Base-by-base conservation (phyloP, 2,329 filamentous ascomycete species). In the Dactylonectria macrodidyma region DNA sequence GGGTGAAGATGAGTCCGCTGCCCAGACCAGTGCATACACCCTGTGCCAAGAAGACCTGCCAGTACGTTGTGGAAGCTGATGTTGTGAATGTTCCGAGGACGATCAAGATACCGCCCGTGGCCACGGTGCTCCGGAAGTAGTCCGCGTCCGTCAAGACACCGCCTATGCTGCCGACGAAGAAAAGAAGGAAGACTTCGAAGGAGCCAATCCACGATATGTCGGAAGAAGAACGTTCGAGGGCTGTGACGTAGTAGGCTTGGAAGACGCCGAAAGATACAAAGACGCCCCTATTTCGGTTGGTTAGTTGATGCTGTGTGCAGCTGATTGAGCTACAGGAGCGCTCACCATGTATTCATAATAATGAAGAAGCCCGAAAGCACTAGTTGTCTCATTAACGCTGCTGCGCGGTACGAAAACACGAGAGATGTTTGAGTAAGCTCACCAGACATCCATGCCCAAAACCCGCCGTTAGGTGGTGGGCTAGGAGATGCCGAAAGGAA, bases 1-100 rank as follows among this genome's bases (percentile, higher is more conserved):
- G 88, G 57, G 89, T 86, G 78, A 91, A 92, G 9, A 92, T 77
- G 68, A 84, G 88, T 5, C 90, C 91, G 65, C 87, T 86, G 2
- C 88, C 90, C 0, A 90, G 59, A 2, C 88, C 88, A 69, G 85
- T 78, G 64, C 84, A 85, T 14, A 88, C 65, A 2, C 89, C 88
- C 74, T 89, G 87, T 0, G 85, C 79, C 0, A 90, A 77, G 33
- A 89, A 76, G 1, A 88, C 73, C 65, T 89, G 87, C 34, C 46
- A 58, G 14, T 58, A 58, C 8, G n/a, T 22, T 8, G n/a, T 47
- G n/a, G 44, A 47, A 14, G 12, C 12, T 8, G 44, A 47, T 8
- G 44, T 47, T 22, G n/a, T 47, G n/a, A 47, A 22, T 11, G 44
- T 47, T 22, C 44, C 44, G n/a, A 47, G n/a, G 12, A 47, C 44